Conservation (phyloP, 2,329 filamentous ascomycete species). For the Verticillium tricorpus region DNA sequence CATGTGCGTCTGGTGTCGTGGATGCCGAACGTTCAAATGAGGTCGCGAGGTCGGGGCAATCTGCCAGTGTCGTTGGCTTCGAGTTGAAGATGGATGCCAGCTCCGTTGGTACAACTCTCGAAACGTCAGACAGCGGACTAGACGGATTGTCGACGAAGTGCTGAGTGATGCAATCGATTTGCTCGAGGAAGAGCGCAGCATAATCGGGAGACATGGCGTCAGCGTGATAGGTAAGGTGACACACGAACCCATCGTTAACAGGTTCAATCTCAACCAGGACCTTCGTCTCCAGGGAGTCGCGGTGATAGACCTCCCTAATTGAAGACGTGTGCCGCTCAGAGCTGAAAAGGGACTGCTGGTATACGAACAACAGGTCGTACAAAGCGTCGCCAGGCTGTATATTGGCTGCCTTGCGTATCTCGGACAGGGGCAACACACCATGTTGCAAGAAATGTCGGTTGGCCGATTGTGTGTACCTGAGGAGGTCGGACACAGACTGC, state of each 20-base stretch:
- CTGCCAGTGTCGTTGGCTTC: conserved; percentile 23
- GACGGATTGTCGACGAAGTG: conserved; percentile 18
- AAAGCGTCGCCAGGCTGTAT: conserved; percentile 51
- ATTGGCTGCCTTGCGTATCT: conserved; percentile 61
- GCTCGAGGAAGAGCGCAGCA: conserved; percentile 50
- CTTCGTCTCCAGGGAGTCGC: conserved; percentile 72
- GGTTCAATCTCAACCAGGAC: conserved; percentile 76
- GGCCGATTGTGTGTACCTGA: conserved; percentile 57
- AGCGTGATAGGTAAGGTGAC: conserved; percentile 44
- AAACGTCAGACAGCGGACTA: background rate
- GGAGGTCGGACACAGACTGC: conserved; percentile 52
- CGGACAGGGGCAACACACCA: conserved; percentile 57
- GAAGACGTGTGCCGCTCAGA: conserved; percentile 14
- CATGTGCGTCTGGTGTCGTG: conserved; percentile 46
- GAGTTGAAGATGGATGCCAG: conserved; percentile 47
- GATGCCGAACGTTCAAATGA: conserved; percentile 51
- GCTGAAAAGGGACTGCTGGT: conserved; percentile 67
- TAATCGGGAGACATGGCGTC: conserved; percentile 49
- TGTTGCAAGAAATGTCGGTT: conserved; percentile 65
- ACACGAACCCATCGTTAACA: conserved; percentile 28
- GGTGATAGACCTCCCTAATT: conserved; percentile 53
- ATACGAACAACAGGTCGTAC: conserved; percentile 78
- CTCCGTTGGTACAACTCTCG: conserved; percentile 23
- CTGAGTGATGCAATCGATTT: conserved; percentile 51
- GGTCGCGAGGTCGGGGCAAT: conserved; percentile 39